phyloP scores from a whole-genome alignment of 2,329 filamentous ascomycete genomes.

The Paecilomyces fulvus region DNA sequence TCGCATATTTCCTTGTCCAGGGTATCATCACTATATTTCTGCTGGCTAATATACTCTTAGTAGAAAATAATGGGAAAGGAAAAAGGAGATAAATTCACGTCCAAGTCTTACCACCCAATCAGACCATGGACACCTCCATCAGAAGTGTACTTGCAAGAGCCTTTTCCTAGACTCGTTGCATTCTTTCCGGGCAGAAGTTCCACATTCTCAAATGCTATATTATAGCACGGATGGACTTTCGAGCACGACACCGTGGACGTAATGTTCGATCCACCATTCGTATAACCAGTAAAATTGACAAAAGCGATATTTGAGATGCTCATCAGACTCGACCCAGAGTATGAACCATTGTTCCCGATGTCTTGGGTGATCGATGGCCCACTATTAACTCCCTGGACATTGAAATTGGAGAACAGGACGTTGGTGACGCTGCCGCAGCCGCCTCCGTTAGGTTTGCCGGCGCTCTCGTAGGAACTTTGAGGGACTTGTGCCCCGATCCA shows the following conservation, averaged over 20 bases:
- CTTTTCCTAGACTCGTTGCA: constrained; percentile 21
- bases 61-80: neutral
- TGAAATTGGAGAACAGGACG: constrained; percentile 45
- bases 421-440: constrained; percentile 48
- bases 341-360: constrained; percentile 43
- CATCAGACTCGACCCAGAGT: constrained; percentile 43
- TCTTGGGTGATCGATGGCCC: constrained; percentile 41
- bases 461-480: constrained; percentile 43
- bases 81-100: neutral
- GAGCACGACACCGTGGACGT: constrained; percentile 41
- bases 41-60: neutral
- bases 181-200: constrained; percentile 24
- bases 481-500: constrained; percentile 44
- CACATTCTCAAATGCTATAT: constrained; percentile 40
- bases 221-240: constrained; percentile 42
- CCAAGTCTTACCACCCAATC: constrained; percentile 10
- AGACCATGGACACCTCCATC: constrained; percentile 32
- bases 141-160: constrained; percentile 29
- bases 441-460: constrained; percentile 40
- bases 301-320: constrained; percentile 42
- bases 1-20: too few relatives aligned
- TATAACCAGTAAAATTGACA: constrained; percentile 45
- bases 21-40: too few relatives aligned
- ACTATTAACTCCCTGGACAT: constrained; percentile 37
- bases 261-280: constrained; percentile 24